phyloP scores from a whole-genome alignment of 2,329 filamentous ascomycete genomes.

The Coleophoma cylindrospora region DNA sequence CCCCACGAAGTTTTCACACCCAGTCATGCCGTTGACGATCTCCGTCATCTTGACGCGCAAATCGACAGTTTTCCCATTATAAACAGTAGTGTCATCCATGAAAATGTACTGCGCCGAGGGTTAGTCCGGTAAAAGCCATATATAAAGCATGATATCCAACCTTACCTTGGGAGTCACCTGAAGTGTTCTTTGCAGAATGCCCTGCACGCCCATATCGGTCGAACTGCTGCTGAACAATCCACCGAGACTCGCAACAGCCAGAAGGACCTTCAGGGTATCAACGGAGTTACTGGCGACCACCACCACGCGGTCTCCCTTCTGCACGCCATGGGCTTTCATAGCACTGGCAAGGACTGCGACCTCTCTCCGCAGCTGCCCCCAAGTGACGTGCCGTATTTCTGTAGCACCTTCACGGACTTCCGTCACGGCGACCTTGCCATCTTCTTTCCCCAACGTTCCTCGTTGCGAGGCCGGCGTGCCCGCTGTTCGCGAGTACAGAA shows the following conservation, averaged over 20 bases:
- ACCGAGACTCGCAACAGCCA: slow-evolving; percentile 66
- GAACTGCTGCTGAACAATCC: slow-evolving; percentile 71
- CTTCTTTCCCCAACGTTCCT: slow-evolving; percentile 60
- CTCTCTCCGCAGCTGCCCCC: slow-evolving; percentile 56
- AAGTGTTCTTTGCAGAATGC: slow-evolving; percentile 67
- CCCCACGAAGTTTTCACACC: slow-evolving; percentile 54
- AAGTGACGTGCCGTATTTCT: slow-evolving; percentile 54
- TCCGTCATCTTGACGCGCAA: slow-evolving; percentile 66
- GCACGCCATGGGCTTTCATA: slow-evolving; percentile 60
- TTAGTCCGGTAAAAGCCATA: slow-evolving; percentile 2
- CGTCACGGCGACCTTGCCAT: slow-evolving; percentile 64
- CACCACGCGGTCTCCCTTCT: slow-evolving; percentile 69
- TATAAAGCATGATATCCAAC: neutral
- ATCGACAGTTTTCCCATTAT: slow-evolving; percentile 73
- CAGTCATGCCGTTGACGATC: slow-evolving; percentile 57
- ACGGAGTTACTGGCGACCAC: slow-evolving; percentile 71
- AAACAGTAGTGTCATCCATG: slow-evolving; percentile 74
- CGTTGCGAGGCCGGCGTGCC: slow-evolving; percentile 36
- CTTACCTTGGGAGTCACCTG: slow-evolving; percentile 67
- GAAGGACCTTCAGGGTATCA: slow-evolving; percentile 67
- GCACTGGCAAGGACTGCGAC: slow-evolving; percentile 59
- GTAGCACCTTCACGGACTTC: slow-evolving; percentile 65
- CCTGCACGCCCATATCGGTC: slow-evolving; percentile 79
- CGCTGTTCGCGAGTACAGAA: slow-evolving; percentile 55
- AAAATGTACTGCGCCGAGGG: slow-evolving; percentile 56